Conservation (phyloP, 352 stramenopile species). For the Blastocystis sp. region DNA sequence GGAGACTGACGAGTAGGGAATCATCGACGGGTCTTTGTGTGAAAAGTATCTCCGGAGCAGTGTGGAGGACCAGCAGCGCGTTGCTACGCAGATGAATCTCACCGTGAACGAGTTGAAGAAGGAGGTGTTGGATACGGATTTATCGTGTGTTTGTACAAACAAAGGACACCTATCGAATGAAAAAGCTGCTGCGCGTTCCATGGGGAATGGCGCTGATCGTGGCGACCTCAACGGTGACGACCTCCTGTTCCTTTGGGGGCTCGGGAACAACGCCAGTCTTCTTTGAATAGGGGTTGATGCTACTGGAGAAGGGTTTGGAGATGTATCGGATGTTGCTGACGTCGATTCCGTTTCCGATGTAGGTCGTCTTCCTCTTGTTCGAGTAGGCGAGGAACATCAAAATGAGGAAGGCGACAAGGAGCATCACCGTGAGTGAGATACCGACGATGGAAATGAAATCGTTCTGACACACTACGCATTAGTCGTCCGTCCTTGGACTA, state of each 20-base stretch:
- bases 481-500: background rate
- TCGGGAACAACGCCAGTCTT: background rate
- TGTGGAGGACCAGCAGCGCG: background rate
- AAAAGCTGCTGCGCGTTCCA: slow-evolving; percentile 13
- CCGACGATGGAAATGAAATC: background rate
- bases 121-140: background rate
- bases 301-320: slow-evolving; percentile 15
- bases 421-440: background rate
- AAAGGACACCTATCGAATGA: background rate
- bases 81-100: background rate
- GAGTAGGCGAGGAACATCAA: slow-evolving; percentile 12
- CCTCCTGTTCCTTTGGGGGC: background rate
- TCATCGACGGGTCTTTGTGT: slow-evolving; percentile 17
- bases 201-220: background rate
- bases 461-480: background rate
- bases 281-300: slow-evolving; percentile 44
- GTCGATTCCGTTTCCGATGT: slow-evolving; percentile 14
- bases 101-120: background rate
- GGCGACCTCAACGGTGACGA: background rate
- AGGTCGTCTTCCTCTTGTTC: background rate
- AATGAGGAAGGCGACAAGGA: slow-evolving; percentile 1
- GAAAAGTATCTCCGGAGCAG: background rate
- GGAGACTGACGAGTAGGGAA: background rate
- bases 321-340: slow-evolving; percentile 27
- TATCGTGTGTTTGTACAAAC: background rate